A percentile compares a stretch with the other conserved stretches of the same genome.
These are phyloP conservation scores for Neofusicoccum laricinum DNA, from an alignment of 2,329 filamentous ascomycete species.

Conservation along the genomic window DNA sequence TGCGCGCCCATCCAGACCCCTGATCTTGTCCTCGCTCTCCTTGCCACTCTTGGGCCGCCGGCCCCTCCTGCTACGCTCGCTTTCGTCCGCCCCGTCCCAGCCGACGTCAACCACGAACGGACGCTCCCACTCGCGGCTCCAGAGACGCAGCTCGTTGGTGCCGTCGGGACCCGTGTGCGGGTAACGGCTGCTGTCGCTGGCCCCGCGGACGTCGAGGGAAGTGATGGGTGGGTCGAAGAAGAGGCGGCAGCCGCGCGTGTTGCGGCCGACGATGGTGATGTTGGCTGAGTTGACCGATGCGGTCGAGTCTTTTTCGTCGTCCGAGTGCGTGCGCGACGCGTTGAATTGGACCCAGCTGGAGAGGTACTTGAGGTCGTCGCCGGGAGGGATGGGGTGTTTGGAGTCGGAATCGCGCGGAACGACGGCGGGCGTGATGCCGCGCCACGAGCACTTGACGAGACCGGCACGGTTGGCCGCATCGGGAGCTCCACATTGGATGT, in stretches of 20 bases:
- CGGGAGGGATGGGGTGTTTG: conserved; percentile 33
- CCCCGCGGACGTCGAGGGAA: conserved; percentile 62
- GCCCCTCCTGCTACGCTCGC: neutral
- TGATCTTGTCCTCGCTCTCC: conserved; percentile 18
- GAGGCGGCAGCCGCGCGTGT: conserved; percentile 77
- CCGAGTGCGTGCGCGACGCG: conserved; percentile 39
- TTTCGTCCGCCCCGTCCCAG: conserved; percentile 50
- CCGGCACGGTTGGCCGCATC: conserved; percentile 45
- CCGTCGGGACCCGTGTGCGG: conserved; percentile 62
- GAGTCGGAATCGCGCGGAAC: conserved; percentile 36
- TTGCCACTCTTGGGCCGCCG: conserved; percentile 19
- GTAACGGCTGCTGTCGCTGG: conserved; percentile 62
- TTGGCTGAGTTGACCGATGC: conserved; percentile 47
- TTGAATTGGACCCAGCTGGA: conserved; percentile 64
- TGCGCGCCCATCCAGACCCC: conserved; percentile 54
- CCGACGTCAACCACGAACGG: conserved; percentile 73
- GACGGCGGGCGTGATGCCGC: conserved; percentile 65
- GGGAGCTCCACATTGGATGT: conserved; percentile 39
- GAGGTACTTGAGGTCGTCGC: conserved; percentile 41
- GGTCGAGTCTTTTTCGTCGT: neutral
- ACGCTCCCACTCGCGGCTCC: conserved; percentile 76
- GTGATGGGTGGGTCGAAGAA: conserved; percentile 64
- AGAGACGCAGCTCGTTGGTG: conserved; percentile 69
- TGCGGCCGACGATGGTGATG: conserved; percentile 66
- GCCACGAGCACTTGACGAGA: conserved; percentile 67